Evolutionary conservation across 768 basidiomycete species (phyloP).

Genomic region (Tulasnella sp.): DNA sequence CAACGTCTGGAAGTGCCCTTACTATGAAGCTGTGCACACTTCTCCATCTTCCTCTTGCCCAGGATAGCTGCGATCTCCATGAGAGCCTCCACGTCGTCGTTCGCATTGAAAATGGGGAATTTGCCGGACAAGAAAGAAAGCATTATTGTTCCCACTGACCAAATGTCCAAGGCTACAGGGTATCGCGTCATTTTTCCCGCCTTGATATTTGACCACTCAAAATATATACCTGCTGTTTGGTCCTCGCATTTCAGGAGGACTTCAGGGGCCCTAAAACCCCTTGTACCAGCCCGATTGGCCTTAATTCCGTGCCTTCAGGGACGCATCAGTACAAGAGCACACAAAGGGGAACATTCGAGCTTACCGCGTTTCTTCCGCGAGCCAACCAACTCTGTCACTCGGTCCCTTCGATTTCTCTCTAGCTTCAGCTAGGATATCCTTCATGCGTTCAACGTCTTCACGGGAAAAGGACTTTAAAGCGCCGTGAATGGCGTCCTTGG

Average conservation of each 20-base stretch:
- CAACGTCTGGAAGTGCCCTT: conserved; percentile 36
- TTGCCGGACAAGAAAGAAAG: conserved; percentile 89
- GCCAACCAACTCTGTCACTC: conserved; percentile 73
- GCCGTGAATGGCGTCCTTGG: conserved; percentile 66
- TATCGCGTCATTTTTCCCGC: background rate
- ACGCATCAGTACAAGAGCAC: background rate
- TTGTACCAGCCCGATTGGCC: conserved; percentile 93
- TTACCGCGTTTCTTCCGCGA: conserved; percentile 68
- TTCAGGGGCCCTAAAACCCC: conserved; percentile 96
- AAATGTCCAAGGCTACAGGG: conserved; percentile 83
- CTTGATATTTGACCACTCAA: background rate
- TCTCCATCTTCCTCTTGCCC: conserved; percentile 79
- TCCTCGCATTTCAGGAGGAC: conserved; percentile 91
- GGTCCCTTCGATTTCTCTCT: conserved; percentile 47
- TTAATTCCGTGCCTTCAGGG: conserved; percentile 66
- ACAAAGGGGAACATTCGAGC: background rate
- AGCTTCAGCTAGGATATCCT: conserved; percentile 58
- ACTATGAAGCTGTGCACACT: conserved; percentile 86
- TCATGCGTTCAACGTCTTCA: conserved; percentile 50
- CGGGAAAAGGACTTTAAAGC: conserved; percentile 45
- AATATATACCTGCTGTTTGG: conserved; percentile 74
- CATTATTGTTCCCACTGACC: conserved; percentile 90
- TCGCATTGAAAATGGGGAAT: conserved; percentile 91
- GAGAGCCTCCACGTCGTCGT: conserved; percentile 89
- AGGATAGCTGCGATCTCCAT: conserved; percentile 91